phyloP scores from a whole-genome alignment of 2,329 filamentous ascomycete genomes.

The Pseudogymnoascus sp. region DNA sequence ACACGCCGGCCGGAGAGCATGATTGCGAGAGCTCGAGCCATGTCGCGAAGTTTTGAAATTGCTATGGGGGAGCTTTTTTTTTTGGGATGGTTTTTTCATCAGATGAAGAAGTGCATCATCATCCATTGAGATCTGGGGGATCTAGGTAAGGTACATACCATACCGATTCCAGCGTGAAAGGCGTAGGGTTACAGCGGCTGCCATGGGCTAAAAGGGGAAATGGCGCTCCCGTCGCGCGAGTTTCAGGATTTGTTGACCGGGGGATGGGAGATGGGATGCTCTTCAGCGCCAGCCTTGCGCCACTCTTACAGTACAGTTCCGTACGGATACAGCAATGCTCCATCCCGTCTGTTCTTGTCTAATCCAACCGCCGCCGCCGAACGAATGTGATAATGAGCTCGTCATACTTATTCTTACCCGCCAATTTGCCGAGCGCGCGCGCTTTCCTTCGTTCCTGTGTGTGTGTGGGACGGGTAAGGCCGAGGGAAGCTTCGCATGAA shows the following conservation, averaged over 20 bases:
- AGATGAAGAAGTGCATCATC: background rate
- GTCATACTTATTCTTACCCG: background rate
- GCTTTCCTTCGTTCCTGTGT: background rate
- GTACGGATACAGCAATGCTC: background rate
- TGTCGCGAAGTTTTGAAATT: background rate
- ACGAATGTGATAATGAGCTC: slow-evolving; percentile 5
- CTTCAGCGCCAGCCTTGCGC: background rate
- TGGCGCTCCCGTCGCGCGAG: background rate
- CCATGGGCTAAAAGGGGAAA: background rate
- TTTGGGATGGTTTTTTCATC: background rate
- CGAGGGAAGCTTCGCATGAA: slow-evolving; percentile 7
- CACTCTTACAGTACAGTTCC: background rate
- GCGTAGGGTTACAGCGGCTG: background rate
- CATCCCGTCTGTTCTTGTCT: background rate
- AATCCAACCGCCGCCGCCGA: background rate
- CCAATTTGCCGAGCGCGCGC: background rate
- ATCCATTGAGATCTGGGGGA: background rate
- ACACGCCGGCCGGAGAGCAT: background rate
- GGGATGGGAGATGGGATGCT: background rate
- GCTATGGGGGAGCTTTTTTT: background rate
- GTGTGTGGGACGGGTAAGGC: background rate
- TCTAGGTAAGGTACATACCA: background rate
- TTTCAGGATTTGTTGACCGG: slow-evolving; percentile 4
- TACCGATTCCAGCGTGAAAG: background rate
- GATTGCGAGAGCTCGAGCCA: background rate